Evolutionary conservation across 345 rosid species (phyloP), one percentile per base, ranked within the genome.

Genomic region (Eucalyptus microcorys): DNA sequence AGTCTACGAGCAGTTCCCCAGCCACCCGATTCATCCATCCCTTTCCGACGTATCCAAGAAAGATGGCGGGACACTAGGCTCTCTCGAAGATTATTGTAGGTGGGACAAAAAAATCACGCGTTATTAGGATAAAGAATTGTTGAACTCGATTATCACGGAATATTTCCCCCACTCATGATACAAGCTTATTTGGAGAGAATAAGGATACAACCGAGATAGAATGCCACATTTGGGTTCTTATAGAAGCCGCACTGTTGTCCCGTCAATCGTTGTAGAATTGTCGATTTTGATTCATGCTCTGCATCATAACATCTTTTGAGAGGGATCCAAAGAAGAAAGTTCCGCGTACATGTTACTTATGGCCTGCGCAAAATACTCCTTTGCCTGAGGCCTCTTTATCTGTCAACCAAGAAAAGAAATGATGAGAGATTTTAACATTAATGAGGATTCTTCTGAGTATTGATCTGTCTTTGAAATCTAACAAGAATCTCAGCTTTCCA

Each of bases 311-410:
- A 87, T 89, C 83, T 55, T 88, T 21, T 90, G 89, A 64, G 96
- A 93, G 79, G 96, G 93, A 89, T 95, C 98, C 19, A 92, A 91
- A 12, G 92, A 45, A 53, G 93, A 91, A 57, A 96, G 93, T 88
- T 93, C 92, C 5, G 92, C 91, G 37, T 94, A 94, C 97, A 95
- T 91, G 87, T 91, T 88, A 15, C 94, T 68, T 91, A 94, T 94
- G 49, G 93, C 95, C 59, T 92, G 88, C 88, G 91, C 92, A 86
- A 94, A 98, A 90, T 96, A 97, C 86, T 95, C 97, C 92, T 93
- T 97, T 15, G 96, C 99, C 89, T 96, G 99, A 90, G 99, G 95
- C 93, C 98, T 96, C 94, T 97, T 93, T 86, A 94, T 88, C 96
- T 95, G 94, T 55, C 66, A 37, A 89, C 87, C n/a, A 88, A 16